phyloP scores from a whole-genome alignment of 257 asterid genomes.

The Apocynum venetum region DNA sequence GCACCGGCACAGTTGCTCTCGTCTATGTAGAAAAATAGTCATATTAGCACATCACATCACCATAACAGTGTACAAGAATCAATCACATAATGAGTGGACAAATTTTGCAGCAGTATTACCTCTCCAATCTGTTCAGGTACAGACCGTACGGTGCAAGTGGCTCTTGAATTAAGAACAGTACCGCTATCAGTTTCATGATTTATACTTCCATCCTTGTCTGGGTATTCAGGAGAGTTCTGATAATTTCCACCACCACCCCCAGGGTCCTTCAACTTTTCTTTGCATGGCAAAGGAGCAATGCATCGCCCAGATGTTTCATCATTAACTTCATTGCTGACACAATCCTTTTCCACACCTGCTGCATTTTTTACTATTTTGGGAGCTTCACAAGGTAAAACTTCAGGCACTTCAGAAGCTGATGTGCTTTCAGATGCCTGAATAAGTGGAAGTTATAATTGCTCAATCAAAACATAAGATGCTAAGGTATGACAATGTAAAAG shows the following conservation, averaged over 20 bases:
- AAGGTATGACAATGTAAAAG: background rate
- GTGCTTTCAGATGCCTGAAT: conserved; percentile 53
- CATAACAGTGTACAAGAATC: background rate
- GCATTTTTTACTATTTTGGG: conserved; percentile 31
- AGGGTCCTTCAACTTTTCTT: conserved; percentile 7
- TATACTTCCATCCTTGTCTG: conserved; percentile 20
- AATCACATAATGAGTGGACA: conserved; percentile 28
- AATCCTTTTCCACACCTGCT: conserved; percentile 23
- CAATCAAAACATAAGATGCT: background rate
- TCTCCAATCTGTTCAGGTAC: conserved; percentile 16
- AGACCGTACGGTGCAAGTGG: background rate
- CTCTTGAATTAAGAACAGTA: conserved; percentile 12
- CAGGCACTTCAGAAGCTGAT: conserved; percentile 39
- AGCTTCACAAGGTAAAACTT: conserved; percentile 39
- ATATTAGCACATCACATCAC: background rate
- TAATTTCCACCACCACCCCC: conserved; percentile 5
- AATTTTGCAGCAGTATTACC: conserved; percentile 11
- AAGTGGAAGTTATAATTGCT: conserved; percentile 1
- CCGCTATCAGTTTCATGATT: conserved; percentile 18
- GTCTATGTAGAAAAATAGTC: conserved; percentile 30
- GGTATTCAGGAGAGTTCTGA: conserved; percentile 14
- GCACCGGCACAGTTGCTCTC: conserved; percentile 64
- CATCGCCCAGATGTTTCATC: conserved; percentile 19
- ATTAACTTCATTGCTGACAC: conserved; percentile 19
- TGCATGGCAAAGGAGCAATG: conserved; percentile 6